Conservation (phyloP, 441 rosid genomes). For the Erysimum cheiri region DNA sequence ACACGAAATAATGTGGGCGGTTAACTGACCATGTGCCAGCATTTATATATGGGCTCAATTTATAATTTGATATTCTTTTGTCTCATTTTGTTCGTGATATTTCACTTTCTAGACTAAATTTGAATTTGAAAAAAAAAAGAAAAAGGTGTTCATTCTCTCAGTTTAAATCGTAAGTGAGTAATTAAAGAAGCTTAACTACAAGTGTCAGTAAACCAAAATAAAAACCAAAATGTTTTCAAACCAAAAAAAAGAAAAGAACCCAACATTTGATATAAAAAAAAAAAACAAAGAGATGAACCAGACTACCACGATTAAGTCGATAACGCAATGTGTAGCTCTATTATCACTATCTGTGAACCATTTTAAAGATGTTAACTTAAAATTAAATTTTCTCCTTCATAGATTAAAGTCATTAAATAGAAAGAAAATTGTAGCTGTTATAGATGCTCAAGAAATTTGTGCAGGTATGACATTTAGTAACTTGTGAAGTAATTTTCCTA, state of each 20-base stretch:
- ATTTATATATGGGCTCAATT: slow-evolving; percentile 37
- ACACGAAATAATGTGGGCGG: slow-evolving; percentile 20
- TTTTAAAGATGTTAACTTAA: neutral
- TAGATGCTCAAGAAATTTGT: slow-evolving; percentile 17
- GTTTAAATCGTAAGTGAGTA: neutral
- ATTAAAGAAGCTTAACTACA: neutral
- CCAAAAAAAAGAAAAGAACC: too few species aligned
- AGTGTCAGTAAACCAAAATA: neutral
- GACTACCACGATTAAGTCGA: neutral
- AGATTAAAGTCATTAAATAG: slow-evolving; percentile 2
- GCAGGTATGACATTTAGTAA: slow-evolving; percentile 11
- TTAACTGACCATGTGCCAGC: slow-evolving; percentile 44
- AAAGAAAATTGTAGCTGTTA: slow-evolving; percentile 8
- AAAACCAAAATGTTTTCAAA: neutral
- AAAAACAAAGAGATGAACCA: neutral
- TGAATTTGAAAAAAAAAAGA: neutral
- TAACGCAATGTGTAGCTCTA: neutral
- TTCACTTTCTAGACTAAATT: neutral
- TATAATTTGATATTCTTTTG: neutral
- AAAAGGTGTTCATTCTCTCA: neutral
- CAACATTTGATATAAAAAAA: neutral
- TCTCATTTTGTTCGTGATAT: slow-evolving; percentile 11
- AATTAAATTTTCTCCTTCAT: neutral
- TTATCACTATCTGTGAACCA: neutral
- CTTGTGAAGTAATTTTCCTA: neutral